Evolutionary conservation across 495 filamentous ascomycete species (phyloP).

Genomic region (Neurospora intermedia): DNA sequence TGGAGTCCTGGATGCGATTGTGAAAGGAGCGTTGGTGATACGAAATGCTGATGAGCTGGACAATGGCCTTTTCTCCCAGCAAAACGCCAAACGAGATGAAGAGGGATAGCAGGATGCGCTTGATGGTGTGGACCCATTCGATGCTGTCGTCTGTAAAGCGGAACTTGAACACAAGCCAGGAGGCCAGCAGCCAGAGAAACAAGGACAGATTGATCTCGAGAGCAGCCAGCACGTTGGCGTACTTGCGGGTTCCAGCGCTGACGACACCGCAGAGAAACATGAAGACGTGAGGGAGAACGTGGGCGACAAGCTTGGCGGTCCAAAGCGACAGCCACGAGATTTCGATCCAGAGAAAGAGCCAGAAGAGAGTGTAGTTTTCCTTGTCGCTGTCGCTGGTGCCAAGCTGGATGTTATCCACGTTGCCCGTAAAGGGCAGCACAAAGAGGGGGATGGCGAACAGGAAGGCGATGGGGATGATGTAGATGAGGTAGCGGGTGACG

Average conservation of each 20-base stretch:
- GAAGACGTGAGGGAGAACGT: slow-evolving; percentile 69
- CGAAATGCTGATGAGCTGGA: slow-evolving; percentile 87
- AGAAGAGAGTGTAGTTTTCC: slow-evolving; percentile 44
- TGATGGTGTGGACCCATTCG: slow-evolving; percentile 42
- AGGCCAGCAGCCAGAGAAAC: slow-evolving; percentile 76
- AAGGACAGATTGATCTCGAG: slow-evolving; percentile 79
- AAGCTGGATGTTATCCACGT: slow-evolving; percentile 23
- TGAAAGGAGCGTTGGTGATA: slow-evolving; percentile 95
- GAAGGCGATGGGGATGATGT: slow-evolving; percentile 67
- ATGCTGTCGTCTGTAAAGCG: slow-evolving; percentile 32
- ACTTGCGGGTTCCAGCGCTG: slow-evolving; percentile 84
- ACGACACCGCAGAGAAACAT: slow-evolving; percentile 83
- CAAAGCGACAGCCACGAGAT: slow-evolving; percentile 83
- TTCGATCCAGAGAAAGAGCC: slow-evolving; percentile 88
- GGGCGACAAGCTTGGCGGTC: slow-evolving; percentile 73
- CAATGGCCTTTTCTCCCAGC: slow-evolving; percentile 68
- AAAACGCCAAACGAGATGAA: slow-evolving; percentile 71
- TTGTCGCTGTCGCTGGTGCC: slow-evolving; percentile 30
- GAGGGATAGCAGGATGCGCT: slow-evolving; percentile 61
- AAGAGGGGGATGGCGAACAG: slow-evolving; percentile 75
- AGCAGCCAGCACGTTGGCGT: slow-evolving; percentile 67
- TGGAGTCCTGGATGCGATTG: slow-evolving; percentile 75
- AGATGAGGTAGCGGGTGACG: slow-evolving; percentile 80
- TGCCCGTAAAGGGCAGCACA: slow-evolving; percentile 45
- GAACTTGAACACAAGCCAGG: slow-evolving; percentile 69